These are phyloP conservation scores for Kentomonas sorsogonicus DNA, from an alignment of 208 protist species.

Conservation along the genomic window DNA sequence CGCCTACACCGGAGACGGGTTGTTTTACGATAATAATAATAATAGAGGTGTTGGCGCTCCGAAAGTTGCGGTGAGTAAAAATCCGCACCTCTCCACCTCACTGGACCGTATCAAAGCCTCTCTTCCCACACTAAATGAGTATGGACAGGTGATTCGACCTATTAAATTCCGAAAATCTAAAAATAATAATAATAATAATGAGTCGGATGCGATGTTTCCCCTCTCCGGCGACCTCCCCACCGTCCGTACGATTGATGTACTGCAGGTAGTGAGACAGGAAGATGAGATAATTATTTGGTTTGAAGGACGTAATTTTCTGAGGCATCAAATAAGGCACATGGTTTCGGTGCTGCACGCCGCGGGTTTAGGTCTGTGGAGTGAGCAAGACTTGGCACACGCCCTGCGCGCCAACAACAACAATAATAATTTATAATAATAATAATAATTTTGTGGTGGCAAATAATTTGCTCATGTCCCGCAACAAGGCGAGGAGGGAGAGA, in stretches of 20 bases:
- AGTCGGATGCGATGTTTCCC: too few relatives aligned
- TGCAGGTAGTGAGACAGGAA: constrained; percentile 81
- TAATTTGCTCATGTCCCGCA: constrained; percentile 76
- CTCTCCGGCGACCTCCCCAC: constrained; percentile 84
- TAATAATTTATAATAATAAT: too few relatives aligned
- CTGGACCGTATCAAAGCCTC: too few relatives aligned
- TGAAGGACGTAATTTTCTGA: constrained; percentile 74
- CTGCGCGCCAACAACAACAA: too few relatives aligned
- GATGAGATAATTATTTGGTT: constrained; percentile 88
- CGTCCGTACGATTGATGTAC: constrained; percentile 70
- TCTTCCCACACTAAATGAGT: constrained; percentile 81
- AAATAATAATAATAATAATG: too few relatives aligned
- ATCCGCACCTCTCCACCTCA: too few relatives aligned
- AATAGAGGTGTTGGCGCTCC: too few relatives aligned
- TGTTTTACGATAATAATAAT: too few relatives aligned
- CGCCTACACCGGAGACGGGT: too few relatives aligned
- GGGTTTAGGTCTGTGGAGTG: constrained; percentile 78
- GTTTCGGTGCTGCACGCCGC: constrained; percentile 73
- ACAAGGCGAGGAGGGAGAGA: constrained; percentile 57
- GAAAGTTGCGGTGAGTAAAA: too few relatives aligned
- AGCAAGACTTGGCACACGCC: constrained; percentile 70
- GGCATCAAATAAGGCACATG: constrained; percentile 87
- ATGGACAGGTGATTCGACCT: constrained; percentile 68
- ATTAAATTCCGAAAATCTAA: too few relatives aligned
- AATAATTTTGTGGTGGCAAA: too few relatives aligned